Percentiles rank a stretch among this genome's conserved stretches.
Evolutionary conservation across 257 asterid genomes (phyloP).

Genomic region (Solanum rostratum): DNA sequence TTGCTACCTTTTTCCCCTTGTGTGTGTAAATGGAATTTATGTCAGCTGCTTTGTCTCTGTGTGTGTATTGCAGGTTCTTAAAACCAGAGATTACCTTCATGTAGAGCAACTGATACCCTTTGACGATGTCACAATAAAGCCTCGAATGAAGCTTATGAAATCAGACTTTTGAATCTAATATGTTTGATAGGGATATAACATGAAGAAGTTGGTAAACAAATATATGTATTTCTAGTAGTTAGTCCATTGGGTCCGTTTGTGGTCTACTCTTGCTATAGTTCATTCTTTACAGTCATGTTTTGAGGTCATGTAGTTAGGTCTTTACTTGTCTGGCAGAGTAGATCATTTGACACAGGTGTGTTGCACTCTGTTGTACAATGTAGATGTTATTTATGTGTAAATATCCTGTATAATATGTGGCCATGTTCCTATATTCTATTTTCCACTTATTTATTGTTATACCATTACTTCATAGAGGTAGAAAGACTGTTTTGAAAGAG

Average conservation of each 20-base stretch:
- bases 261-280: background rate
- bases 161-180: constrained; percentile 18
- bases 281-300: background rate
- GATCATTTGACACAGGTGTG: background rate
- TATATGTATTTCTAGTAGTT: background rate
- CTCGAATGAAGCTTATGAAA: constrained; percentile 33
- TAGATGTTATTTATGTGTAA: background rate
- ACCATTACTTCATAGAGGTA: no score
- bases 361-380: constrained; percentile 3
- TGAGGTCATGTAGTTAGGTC: constrained; percentile 1
- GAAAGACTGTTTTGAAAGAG: no score
- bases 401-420: background rate
- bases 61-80: constrained; percentile 30
- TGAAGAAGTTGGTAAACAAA: background rate
- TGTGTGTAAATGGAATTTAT: background rate
- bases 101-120: constrained; percentile 38
- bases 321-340: constrained; percentile 2
- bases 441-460: background rate
- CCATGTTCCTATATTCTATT: background rate
- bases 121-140: constrained; percentile 24
- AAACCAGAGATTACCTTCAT: constrained; percentile 43
- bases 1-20: background rate
- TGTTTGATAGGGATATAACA: background rate
- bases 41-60: no score
- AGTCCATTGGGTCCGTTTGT: background rate